A percentile compares a stretch with the other conserved stretches of the same genome.
Conservation (phyloP, 2,329 filamentous ascomycete species). For the Huntiella savannae region DNA sequence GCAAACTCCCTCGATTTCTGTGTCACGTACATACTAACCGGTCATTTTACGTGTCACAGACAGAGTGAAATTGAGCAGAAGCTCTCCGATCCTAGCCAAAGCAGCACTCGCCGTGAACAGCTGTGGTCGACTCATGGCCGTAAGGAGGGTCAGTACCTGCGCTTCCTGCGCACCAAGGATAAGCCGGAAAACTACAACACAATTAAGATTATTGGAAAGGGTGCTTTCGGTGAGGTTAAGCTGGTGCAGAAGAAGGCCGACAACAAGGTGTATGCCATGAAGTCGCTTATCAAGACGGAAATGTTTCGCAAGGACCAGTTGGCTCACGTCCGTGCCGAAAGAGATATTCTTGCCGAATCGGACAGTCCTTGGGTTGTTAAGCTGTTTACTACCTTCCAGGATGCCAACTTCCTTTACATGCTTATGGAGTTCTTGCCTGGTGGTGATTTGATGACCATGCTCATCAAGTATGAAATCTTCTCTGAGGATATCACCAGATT, state of each 20-base stretch:
- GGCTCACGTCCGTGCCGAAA: slow-evolving; percentile 88
- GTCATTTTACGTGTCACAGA: slow-evolving; percentile 27
- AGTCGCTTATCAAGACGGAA: slow-evolving; percentile 94
- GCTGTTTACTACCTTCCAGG: slow-evolving; percentile 95
- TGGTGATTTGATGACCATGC: slow-evolving; percentile 98
- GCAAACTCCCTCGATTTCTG: neutral
- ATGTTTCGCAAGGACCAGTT: slow-evolving; percentile 99
- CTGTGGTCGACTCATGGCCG: slow-evolving; percentile 70
- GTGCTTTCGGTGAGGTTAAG: slow-evolving; percentile 95
- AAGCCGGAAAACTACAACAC: slow-evolving; percentile 88
- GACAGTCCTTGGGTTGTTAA: slow-evolving; percentile 99
- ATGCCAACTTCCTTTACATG: slow-evolving; percentile 91
- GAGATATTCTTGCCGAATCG: slow-evolving; percentile 95
- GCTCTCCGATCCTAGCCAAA: slow-evolving; percentile 56
- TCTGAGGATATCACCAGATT: slow-evolving; percentile 96
- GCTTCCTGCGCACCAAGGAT: slow-evolving; percentile 85
- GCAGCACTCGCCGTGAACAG: slow-evolving; percentile 59
- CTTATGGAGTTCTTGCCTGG: slow-evolving; percentile 98
- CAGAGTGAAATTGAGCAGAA: slow-evolving; percentile 83
- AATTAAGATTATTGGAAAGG: slow-evolving; percentile 96
- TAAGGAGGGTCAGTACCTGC: slow-evolving; percentile 80
- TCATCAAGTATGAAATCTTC: slow-evolving; percentile 99
- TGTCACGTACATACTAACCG: slow-evolving; percentile 5
- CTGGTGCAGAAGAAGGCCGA: slow-evolving; percentile 92
- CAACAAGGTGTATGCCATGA: slow-evolving; percentile 94